Conservation (phyloP, 2,329 filamentous ascomycete species). For the Akanthomyces muscarius region DNA sequence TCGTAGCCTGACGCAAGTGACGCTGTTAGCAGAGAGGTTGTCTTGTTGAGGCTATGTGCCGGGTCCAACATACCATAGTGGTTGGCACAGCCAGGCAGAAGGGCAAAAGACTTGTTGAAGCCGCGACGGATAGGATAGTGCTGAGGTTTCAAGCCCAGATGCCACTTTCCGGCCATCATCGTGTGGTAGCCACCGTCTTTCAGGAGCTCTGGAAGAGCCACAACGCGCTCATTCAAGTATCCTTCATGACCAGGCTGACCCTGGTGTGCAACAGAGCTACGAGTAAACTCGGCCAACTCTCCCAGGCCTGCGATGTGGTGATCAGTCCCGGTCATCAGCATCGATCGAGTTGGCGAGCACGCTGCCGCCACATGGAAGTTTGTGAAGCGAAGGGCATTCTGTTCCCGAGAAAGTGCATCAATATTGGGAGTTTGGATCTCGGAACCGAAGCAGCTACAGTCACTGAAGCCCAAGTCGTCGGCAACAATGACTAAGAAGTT, state of each 20-base stretch:
- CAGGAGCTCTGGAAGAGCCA: constrained; percentile 27
- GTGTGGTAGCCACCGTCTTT: constrained; percentile 30
- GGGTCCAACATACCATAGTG: constrained; percentile 28
- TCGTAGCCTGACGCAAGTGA: constrained; percentile 37
- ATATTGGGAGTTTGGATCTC: constrained; percentile 33
- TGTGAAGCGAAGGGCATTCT: constrained; percentile 53
- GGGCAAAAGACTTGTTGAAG: constrained; percentile 50
- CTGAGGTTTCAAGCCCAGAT: constrained; percentile 33
- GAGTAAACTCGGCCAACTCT: constrained; percentile 44
- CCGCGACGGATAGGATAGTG: constrained; percentile 48
- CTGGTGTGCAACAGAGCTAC: constrained; percentile 15
- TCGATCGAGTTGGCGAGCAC: constrained; percentile 61
- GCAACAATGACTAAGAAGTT: constrained; percentile 34
- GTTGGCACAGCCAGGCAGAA: constrained; percentile 50
- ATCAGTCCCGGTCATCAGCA: constrained; percentile 57
- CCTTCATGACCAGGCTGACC: constrained; percentile 29
- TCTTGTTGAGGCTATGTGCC: not conserved
- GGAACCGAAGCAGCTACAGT: constrained; percentile 29
- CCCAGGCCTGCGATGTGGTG: constrained; percentile 52
- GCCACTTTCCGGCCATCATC: constrained; percentile 32
- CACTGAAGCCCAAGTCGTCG: constrained; percentile 33
- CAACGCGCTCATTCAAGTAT: constrained; percentile 30
- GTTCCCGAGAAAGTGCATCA: constrained; percentile 33
- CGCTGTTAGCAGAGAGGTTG: not conserved
- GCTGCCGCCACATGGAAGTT: constrained; percentile 63